These are phyloP conservation scores for Niveomyces coronatus DNA, from an alignment of 2,329 filamentous ascomycete species.

Conservation along the genomic window DNA sequence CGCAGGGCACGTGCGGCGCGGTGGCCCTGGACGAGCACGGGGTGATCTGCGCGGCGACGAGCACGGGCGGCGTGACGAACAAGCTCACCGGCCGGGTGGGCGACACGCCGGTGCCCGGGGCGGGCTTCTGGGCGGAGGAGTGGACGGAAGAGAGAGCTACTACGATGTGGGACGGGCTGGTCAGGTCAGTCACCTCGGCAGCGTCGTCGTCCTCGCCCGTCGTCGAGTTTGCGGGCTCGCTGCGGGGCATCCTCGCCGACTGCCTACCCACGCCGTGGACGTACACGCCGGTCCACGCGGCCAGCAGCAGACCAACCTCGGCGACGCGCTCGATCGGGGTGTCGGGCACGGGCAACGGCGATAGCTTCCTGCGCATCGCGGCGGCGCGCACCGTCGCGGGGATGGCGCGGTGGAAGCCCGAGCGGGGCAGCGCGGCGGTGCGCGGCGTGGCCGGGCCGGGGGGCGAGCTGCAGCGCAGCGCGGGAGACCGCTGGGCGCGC, in stretches of 20 bases:
- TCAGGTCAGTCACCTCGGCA: conserved; percentile 14
- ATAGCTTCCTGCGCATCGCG: conserved; percentile 67
- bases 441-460: conserved; percentile 55
- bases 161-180: conserved; percentile 11
- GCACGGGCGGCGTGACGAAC: conserved; percentile 74
- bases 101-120: conserved; percentile 74
- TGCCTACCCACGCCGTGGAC: conserved; percentile 44
- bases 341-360: conserved; percentile 79
- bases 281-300: conserved; percentile 23
- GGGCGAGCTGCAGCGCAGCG: conserved; percentile 65
- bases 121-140: conserved; percentile 84
- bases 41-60: conserved; percentile 57
- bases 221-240: conserved; percentile 19
- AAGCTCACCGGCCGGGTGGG: conserved; percentile 78
- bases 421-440: conserved; percentile 47
- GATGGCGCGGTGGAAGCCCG: conserved; percentile 53
- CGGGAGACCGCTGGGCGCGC: conserved; percentile 60
- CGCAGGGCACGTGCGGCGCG: conserved; percentile 76
- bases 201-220: no score
- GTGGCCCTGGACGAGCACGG: conserved; percentile 72
- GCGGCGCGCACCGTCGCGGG: conserved; percentile 65
- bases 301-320: conserved; percentile 13
- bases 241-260: conserved; percentile 44
- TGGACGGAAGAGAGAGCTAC: conserved; percentile 47
- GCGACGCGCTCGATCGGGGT: conserved; percentile 43